Evolutionary conservation across 202 grass and related monocot species (phyloP).

Genomic region (Digitaria exilis): DNA sequence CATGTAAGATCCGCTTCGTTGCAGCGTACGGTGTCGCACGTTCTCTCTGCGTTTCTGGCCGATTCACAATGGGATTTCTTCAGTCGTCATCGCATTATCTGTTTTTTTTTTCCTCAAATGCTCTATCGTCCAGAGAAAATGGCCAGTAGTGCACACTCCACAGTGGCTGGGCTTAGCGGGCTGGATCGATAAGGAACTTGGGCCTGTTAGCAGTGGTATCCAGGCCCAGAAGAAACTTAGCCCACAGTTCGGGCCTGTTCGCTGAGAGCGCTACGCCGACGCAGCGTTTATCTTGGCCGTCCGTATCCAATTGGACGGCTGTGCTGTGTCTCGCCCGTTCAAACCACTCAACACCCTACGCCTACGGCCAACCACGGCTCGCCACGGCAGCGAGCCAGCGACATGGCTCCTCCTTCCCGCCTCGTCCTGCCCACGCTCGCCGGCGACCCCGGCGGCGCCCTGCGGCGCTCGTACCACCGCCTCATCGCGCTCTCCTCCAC

Average conservation of each 20-base stretch:
- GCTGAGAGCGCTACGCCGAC: not conserved
- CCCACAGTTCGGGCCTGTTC: not conserved
- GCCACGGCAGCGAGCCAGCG: not conserved
- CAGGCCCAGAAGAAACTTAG: not conserved
- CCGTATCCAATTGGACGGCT: conserved; percentile 7
- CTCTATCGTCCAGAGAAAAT: not conserved
- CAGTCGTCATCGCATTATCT: not conserved
- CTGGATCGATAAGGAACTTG: not conserved
- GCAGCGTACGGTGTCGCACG: not conserved
- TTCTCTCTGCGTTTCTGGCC: not conserved
- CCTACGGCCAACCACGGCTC: not conserved
- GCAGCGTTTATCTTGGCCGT: not conserved
- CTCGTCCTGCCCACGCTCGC: conserved; percentile 5
- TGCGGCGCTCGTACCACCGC: conserved; percentile 49
- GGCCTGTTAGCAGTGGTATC: not conserved
- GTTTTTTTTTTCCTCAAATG: too few species aligned
- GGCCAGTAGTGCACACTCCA: not conserved
- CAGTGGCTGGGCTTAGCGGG: not conserved
- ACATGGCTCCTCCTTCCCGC: conserved; percentile 34
- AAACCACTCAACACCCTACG: not conserved
- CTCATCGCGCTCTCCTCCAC: conserved; percentile 49
- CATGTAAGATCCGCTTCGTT: conserved; percentile 34
- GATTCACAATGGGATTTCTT: too few species aligned
- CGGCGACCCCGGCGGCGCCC: conserved; percentile 19
- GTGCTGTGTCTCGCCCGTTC: too few species aligned